Base-by-base conservation (phyloP, 176 grass and related monocot species). In the Areca catechu region DNA sequence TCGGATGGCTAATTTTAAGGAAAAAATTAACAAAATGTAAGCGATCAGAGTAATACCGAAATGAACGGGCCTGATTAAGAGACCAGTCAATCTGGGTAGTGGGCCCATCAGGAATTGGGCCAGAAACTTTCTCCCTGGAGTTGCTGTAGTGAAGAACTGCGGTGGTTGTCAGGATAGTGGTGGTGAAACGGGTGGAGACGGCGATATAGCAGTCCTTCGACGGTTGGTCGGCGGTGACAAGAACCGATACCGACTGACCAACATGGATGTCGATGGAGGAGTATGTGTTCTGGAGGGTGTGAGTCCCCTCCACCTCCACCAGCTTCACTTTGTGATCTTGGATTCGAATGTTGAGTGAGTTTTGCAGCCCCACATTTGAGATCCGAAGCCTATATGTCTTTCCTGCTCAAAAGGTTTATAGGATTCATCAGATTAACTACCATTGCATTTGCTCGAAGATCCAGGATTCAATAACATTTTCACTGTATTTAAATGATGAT, bases 81-180 rank as follows among this genome's bases (percentile, higher is more conserved):
- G 63, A 66, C 22, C 23, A 53, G 24, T 66, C 63, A 15, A 66
- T 66, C 22, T 66, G 63, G 15, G 19, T 66, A 7, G 50, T 66
- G 7, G 62, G 62, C 21, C 62, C 62, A 50, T 48, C 62, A 0
- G 62, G 62, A 16, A 22, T 47, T 24, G 30, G 19, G 17, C 62
- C 62, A 0, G 19, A 20, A 14, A 18, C 16, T 18, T 48, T n/a
- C 17, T 22, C 48, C 5, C 16, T 18, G 0, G 62, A 65, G 15
- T 65, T 51, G 4, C 48, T 27, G 43, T 65, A 65, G 25, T 65
- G 62, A 16, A 65, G 62, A 48, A 27, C 50, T 1, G 62, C 15
- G 16, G 62, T 65, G 20, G 48, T 51, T 47, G n/a, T 25, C 15
- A 28, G 62, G 48, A 51, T 48, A 1, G 47, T n/a, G 62, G 20